Evolutionary conservation across 1,139 yeast species (phyloP).

Genomic region (Debaryomyces fabryi): DNA sequence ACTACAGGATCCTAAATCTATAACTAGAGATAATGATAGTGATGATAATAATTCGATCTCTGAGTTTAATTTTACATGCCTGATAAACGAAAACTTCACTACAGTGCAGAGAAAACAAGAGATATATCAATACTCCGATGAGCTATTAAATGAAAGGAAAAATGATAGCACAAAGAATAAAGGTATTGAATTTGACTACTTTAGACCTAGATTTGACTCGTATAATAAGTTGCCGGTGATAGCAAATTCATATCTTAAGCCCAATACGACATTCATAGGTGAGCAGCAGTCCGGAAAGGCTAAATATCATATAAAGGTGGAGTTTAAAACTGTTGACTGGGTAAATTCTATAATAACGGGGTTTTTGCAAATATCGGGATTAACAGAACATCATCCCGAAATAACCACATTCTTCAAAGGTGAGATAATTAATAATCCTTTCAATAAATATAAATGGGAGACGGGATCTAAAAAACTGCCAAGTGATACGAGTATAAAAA

Average conservation of each 20-base stretch:
- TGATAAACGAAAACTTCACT: slow-evolving; percentile 4
- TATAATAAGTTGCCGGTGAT: slow-evolving; percentile 20
- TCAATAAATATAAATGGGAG: slow-evolving; percentile 27
- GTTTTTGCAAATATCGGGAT: slow-evolving; percentile 74
- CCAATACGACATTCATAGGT: slow-evolving; percentile 68
- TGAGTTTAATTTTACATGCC: slow-evolving; percentile 5
- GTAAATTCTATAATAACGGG: slow-evolving; percentile 68
- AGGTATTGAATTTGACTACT: slow-evolving; percentile 9
- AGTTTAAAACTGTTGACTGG: slow-evolving; percentile 69
- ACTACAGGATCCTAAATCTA: not conserved
- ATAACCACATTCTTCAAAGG: slow-evolving; percentile 87
- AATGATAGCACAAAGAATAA: not conserved
- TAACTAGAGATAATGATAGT: slow-evolving; percentile 1
- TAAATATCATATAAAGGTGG: slow-evolving; percentile 71
- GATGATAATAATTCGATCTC: slow-evolving; percentile 3
- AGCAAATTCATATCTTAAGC: slow-evolving; percentile 49
- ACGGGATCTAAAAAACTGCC: slow-evolving; percentile 16
- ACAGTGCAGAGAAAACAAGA: not conserved
- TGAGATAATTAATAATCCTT: slow-evolving; percentile 71
- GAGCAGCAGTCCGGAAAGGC: slow-evolving; percentile 74
- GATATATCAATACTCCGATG: not conserved
- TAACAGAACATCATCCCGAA: slow-evolving; percentile 75
- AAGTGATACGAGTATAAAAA: slow-evolving; percentile 19
- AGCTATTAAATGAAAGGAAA: not conserved
- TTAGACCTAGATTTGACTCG: slow-evolving; percentile 8